Percentiles rank a stretch among this genome's conserved stretches.
These are phyloP conservation scores for Austroboletus novae-zelandiae DNA, from an alignment of 1,284 basidiomycete genomes.

Conservation along the genomic window DNA sequence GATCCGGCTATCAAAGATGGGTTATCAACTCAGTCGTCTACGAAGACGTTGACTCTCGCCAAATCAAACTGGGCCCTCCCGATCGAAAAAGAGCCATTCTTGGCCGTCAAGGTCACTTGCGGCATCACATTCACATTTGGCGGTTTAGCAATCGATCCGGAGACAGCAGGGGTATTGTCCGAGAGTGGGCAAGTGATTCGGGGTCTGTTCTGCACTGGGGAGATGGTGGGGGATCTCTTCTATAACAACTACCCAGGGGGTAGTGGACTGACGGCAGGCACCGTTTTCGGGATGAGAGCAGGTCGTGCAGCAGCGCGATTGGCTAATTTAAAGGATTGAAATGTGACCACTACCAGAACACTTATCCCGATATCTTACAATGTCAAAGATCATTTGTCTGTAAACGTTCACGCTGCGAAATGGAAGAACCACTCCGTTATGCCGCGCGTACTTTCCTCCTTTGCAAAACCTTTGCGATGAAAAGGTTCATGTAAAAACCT, in stretches of 20 bases:
- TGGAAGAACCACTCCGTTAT: slow-evolving; percentile 18
- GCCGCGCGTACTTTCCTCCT: slow-evolving; percentile 21
- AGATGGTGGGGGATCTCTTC: slow-evolving; percentile 64
- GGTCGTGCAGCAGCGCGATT: slow-evolving; percentile 44
- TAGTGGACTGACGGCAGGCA: slow-evolving; percentile 63
- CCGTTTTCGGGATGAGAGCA: slow-evolving; percentile 64
- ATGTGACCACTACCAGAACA: no score
- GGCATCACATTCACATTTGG: slow-evolving; percentile 74
- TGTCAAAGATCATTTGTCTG: not conserved
- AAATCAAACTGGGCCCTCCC: slow-evolving; percentile 64
- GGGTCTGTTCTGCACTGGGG: slow-evolving; percentile 63
- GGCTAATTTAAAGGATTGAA: not conserved
- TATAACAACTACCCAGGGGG: slow-evolving; percentile 67
- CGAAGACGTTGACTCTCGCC: slow-evolving; percentile 33
- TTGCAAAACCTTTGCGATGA: slow-evolving; percentile 14
- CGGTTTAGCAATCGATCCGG: slow-evolving; percentile 56
- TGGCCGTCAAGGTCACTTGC: slow-evolving; percentile 65
- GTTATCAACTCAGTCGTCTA: slow-evolving; percentile 44
- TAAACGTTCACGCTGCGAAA: slow-evolving; percentile 4
- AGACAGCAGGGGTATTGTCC: slow-evolving; percentile 50
- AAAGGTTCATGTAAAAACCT: not conserved
- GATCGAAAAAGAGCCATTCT: slow-evolving; percentile 50
- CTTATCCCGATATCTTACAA: slow-evolving; percentile 4
- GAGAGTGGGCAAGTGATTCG: slow-evolving; percentile 40
- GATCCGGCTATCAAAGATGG: slow-evolving; percentile 65